Evolutionary conservation across 2,329 filamentous ascomycete species (phyloP).

Genomic region (Gyromitra esculenta): DNA sequence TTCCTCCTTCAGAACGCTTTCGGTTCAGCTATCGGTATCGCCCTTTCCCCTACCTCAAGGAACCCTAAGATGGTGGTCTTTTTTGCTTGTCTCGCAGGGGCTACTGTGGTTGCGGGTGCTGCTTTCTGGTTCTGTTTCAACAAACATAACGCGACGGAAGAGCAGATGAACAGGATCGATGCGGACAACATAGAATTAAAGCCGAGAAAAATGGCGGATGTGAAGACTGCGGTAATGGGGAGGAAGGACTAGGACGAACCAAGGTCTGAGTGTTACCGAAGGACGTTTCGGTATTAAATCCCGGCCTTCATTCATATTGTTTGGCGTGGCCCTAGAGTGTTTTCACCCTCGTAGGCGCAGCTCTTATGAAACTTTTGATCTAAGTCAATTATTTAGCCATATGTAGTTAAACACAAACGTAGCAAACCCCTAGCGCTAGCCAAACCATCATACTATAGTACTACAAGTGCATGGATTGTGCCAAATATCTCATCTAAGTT

Average conservation of each 20-base stretch:
- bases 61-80: slow-evolving; percentile 63
- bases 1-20: slow-evolving; percentile 70
- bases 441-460: too few relatives aligned
- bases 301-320: background rate
- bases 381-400: too few relatives aligned
- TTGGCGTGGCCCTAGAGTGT: background rate
- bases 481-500: too few relatives aligned
- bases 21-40: slow-evolving; percentile 65
- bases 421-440: too few relatives aligned
- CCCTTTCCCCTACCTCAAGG: slow-evolving; percentile 62
- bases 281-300: background rate
- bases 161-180: slow-evolving; percentile 58
- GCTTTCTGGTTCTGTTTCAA: slow-evolving; percentile 58
- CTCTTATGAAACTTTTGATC: too few relatives aligned
- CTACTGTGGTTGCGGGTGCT: slow-evolving; percentile 57
- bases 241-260: slow-evolving; percentile 8
- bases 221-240: slow-evolving; percentile 37
- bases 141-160: slow-evolving; percentile 58
- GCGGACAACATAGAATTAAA: slow-evolving; percentile 49
- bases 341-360: too few relatives aligned
- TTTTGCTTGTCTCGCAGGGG: slow-evolving; percentile 57
- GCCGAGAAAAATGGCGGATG: slow-evolving; percentile 35
- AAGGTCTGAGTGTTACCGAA: background rate
- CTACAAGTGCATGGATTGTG: too few relatives aligned
- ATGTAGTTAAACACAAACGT: too few relatives aligned